Evolutionary conservation across 306 rosid species (phyloP).

Genomic region (Quercus robur): DNA sequence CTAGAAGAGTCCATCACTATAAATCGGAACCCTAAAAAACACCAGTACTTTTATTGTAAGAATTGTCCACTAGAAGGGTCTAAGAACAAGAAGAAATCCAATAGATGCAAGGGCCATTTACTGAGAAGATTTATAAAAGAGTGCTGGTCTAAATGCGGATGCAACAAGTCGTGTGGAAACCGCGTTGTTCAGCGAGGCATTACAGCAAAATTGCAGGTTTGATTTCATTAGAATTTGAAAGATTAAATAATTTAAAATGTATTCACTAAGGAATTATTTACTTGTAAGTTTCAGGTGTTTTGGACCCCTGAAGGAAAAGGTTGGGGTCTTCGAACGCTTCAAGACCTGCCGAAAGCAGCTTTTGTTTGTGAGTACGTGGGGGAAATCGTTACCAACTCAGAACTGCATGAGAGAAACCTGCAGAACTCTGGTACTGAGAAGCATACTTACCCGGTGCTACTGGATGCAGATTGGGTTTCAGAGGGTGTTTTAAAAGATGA

Average conservation of each 20-base stretch:
- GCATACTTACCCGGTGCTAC: constrained; percentile 9
- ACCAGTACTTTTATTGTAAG: not conserved
- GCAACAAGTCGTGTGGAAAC: constrained; percentile 18
- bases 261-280: not conserved
- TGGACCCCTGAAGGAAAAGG: constrained; percentile 27
- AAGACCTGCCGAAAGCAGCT: constrained; percentile 29
- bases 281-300: constrained; percentile 21
- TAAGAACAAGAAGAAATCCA: not conserved
- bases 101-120: constrained; percentile 11
- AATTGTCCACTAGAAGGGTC: constrained; percentile 7
- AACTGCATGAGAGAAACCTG: constrained; percentile 6
- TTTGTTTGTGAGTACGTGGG: constrained; percentile 33
- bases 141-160: constrained; percentile 28
- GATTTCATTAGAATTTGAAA: not conserved
- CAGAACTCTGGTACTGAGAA: not conserved
- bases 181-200: constrained; percentile 26
- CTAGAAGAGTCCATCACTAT: constrained; percentile 13
- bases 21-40: not conserved
- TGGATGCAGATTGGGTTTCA: constrained; percentile 20
- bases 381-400: constrained; percentile 22
- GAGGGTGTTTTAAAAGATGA: constrained; percentile 5
- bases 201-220: constrained; percentile 21
- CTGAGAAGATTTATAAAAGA: constrained; percentile 17
- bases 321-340: constrained; percentile 25
- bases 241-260: not conserved